Base-by-base conservation (phyloP, 2,329 filamentous ascomycete species). In the Exserohilum rostratum region DNA sequence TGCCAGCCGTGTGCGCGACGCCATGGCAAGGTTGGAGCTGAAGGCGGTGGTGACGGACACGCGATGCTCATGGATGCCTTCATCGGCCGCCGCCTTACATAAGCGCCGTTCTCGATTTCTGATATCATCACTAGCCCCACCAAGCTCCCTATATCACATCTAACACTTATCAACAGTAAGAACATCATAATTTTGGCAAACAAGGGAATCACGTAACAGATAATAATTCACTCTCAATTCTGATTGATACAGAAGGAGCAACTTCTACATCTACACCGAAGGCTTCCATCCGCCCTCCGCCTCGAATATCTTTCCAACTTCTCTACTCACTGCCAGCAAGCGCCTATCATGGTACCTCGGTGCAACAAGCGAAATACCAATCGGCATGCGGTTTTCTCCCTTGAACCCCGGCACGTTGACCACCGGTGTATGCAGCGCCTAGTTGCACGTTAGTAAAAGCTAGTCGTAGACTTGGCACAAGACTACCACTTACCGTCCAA, bases 361-460 rank as follows among this genome's bases (percentile, higher is more conserved):
- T 0, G 76, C 77, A 0, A 85, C 79, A 1, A 85, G 64, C 0
- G 82, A 83, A 17, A 86, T 61, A 0, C 87, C 87, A 33, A 89
- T 79, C 0, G 87, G 87, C 78, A 89, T 71, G 0, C 77, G 80
- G 53, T 82, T 78, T 27, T 76, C 76, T 0, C 87, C 86, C 30
- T 77, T 71, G 60, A 89, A 88, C 0, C 85, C 86, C 0, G 86
- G 85, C 0, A 89, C 69, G 55, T 89, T 88, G n/a, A 88, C 71
- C 0, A 85, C 83, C 0, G 87, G 87, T 1, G 79, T 82, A 57
- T 89, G 86, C 12, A 89, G 70, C 52, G 62, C 64, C 62, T 58
- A 2, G 9, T 22, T 5, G 2, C 13, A 17, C 15, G 15, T 62
- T 37, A 61, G 50, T 37, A 25, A 18, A 10, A 3, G 18, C 6